Conservation (phyloP, 352 stramenopile genomes). For the Pythium vanterpoolii region DNA sequence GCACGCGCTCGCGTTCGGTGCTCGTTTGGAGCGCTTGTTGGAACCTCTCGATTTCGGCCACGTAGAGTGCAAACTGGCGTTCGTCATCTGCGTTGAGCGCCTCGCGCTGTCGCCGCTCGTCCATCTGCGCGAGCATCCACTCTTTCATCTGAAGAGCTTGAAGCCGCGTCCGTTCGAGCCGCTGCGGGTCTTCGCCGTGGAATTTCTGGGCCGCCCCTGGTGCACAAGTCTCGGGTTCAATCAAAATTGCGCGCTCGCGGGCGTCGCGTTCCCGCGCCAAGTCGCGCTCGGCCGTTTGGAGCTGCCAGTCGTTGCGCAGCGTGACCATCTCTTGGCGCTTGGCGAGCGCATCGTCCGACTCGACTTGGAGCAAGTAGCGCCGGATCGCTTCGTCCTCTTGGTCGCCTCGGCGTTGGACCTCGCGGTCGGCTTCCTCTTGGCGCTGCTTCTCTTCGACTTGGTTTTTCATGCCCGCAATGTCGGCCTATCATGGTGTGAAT, state of each 20-base stretch:
- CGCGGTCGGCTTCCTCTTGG: conserved; percentile 39
- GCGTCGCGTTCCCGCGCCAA: conserved; percentile 31
- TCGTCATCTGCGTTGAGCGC: conserved; percentile 36
- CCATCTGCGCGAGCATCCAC: conserved; percentile 57
- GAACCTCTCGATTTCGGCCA: conserved; percentile 53
- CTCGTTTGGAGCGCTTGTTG: conserved; percentile 54
- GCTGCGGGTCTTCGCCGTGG: conserved; percentile 52
- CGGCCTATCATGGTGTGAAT: conserved; percentile 30
- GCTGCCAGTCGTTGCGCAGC: conserved; percentile 62
- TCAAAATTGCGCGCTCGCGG: conserved; percentile 29
- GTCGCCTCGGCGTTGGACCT: conserved; percentile 39
- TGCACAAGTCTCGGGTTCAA: conserved; percentile 55
- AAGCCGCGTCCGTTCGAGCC: conserved; percentile 53
- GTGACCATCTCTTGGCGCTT: conserved; percentile 61
- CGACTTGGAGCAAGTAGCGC: conserved; percentile 72
- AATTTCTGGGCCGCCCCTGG: conserved; percentile 66
- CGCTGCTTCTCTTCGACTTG: conserved; percentile 66
- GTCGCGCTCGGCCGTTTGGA: conserved; percentile 33
- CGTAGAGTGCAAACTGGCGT: conserved; percentile 39
- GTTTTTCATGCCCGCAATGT: conserved; percentile 74
- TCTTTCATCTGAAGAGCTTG: conserved; percentile 69
- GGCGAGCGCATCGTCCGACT: conserved; percentile 61
- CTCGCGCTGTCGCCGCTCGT: conserved; percentile 42
- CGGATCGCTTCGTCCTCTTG: conserved; percentile 67
- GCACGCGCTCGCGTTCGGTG: conserved; percentile 48